These are phyloP conservation scores for Wallemia ichthyophaga DNA, from an alignment of 1,284 basidiomycete genomes.

Conservation along the genomic window DNA sequence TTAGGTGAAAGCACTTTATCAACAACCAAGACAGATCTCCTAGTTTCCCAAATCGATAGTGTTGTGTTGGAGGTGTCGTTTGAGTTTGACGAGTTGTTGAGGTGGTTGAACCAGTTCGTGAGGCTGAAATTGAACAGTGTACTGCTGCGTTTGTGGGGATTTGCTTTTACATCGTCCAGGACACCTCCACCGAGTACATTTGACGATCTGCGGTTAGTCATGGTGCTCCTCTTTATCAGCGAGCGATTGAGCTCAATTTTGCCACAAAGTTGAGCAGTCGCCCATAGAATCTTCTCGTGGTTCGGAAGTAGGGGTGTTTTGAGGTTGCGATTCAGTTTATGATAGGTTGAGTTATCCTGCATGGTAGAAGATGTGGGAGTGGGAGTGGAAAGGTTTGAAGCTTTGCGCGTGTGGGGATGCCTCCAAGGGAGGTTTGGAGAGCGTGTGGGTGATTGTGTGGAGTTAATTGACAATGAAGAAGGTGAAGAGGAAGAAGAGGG, in stretches of 20 bases:
- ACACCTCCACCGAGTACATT: not conserved
- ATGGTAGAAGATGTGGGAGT: not conserved
- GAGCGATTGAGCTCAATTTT: not conserved
- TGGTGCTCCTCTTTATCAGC: not conserved
- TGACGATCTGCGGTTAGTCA: not conserved
- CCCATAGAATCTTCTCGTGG: not conserved
- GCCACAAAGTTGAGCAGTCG: not conserved
- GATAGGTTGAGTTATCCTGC: not conserved
- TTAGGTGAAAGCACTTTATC: not conserved
- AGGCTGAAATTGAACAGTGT: not conserved
- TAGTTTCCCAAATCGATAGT: not conserved
- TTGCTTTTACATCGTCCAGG: not conserved
- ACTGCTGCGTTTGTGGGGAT: not conserved
- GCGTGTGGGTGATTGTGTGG: not conserved
- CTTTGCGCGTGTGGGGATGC: not conserved
- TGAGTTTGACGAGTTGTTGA: no score
- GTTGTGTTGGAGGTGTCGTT: not conserved
- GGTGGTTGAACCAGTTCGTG: not conserved
- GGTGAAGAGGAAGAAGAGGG: no score
- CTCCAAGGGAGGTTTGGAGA: not conserved
- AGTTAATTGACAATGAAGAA: no score
- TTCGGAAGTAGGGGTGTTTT: not conserved
- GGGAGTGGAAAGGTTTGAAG: not conserved
- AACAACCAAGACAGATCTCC: not conserved
- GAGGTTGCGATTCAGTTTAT: not conserved